A percentile compares a stretch with the other conserved stretches of the same genome.
Evolutionary conservation across 2,329 filamentous ascomycete species (phyloP).

Genomic region (Aurifilum marmelostoma): DNA sequence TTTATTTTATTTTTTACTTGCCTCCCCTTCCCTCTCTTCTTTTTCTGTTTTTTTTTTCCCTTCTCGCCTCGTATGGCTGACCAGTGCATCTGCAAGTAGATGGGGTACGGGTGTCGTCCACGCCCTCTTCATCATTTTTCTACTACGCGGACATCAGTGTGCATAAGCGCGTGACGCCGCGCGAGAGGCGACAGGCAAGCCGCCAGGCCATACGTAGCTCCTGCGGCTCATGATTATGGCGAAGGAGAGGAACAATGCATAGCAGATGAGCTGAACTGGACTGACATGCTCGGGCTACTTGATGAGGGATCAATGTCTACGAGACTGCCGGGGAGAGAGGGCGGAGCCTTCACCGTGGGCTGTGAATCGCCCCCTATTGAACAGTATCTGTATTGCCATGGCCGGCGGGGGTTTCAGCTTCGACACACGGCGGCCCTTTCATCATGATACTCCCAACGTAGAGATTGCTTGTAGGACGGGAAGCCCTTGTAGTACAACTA

Average conservation of each 20-base stretch:
- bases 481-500: neutral
- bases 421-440: neutral
- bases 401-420: neutral
- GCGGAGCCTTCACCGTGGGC: neutral
- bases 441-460: neutral
- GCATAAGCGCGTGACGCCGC: neutral
- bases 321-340: neutral
- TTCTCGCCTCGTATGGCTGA: neutral
- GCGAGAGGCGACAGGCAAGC: neutral
- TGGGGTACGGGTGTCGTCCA: constrained; percentile 2
- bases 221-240: neutral
- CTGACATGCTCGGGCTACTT: neutral
- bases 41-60: neutral
- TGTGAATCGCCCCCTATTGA: too few relatives aligned
- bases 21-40: neutral
- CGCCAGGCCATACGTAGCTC: neutral
- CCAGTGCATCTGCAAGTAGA: neutral
- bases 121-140: constrained; percentile 12
- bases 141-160: constrained; percentile 10
- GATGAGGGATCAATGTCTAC: neutral
- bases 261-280: neutral
- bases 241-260: neutral
- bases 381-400: neutral
- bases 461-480: neutral
- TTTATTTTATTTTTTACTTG: neutral